Evolutionary conservation across 2,329 filamentous ascomycete species (phyloP).

Genomic region (Hypoxylon sp.): DNA sequence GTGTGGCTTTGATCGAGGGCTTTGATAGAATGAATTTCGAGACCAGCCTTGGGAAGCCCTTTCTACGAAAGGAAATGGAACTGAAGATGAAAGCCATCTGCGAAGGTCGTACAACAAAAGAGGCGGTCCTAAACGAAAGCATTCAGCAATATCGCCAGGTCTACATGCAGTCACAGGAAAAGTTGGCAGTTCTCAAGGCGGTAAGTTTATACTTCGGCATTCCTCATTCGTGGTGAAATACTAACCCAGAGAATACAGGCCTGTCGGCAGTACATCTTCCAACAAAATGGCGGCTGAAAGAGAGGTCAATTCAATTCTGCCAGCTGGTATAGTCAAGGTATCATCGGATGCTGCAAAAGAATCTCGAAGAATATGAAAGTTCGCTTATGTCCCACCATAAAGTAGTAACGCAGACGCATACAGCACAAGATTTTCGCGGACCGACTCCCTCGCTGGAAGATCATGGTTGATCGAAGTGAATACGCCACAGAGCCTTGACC

Average conservation of each 20-base stretch:
- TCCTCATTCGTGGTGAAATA: constrained; percentile 4
- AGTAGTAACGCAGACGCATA: constrained; percentile 30
- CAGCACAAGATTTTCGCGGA: constrained; percentile 32
- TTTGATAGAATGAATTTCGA: constrained; percentile 96
- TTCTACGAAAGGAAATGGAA: constrained; percentile 98
- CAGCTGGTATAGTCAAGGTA: constrained; percentile 19
- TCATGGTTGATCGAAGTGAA: constrained; percentile 26
- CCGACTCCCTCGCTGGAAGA: constrained; percentile 35
- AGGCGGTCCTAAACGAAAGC: constrained; percentile 84
- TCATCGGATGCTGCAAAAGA: constrained; percentile 28
- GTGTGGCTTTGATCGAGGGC: constrained; percentile 91
- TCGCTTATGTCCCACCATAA: constrained; percentile 25
- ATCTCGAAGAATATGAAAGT: constrained; percentile 25
- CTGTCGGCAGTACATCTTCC: constrained; percentile 70
- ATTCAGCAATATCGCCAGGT: constrained; percentile 89
- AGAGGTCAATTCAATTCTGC: constrained; percentile 11
- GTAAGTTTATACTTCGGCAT: constrained; percentile 61
- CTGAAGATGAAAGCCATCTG: constrained; percentile 97
- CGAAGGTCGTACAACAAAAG: constrained; percentile 82
- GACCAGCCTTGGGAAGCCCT: constrained; percentile 93
- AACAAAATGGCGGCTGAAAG: constrained; percentile 51
- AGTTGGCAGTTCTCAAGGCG: constrained; percentile 76
- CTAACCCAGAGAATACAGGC: constrained; percentile 57
- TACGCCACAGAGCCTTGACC: constrained; percentile 14
- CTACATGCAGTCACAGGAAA: constrained; percentile 84